phyloP scores from a whole-genome alignment of 441 rosid species.

The Kokia cookei region DNA sequence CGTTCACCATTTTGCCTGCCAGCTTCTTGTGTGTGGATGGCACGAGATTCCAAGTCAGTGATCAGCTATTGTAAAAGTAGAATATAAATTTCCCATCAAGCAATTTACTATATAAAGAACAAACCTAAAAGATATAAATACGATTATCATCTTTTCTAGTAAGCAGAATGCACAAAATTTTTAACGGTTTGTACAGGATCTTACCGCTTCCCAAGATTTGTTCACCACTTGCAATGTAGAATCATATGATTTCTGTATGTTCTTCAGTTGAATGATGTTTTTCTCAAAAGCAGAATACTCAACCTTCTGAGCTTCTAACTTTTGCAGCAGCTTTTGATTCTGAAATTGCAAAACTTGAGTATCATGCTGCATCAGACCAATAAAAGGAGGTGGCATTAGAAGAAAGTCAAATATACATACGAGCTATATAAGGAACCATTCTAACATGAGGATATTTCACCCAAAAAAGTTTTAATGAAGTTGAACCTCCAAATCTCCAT shows the following conservation, averaged over 20 bases:
- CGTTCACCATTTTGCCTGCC: conserved; percentile 29
- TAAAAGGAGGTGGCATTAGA: conserved; percentile 2
- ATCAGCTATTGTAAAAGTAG: conserved; percentile 51
- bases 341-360: conserved; percentile 78
- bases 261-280: conserved; percentile 47
- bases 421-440: background rate
- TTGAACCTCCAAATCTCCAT: background rate
- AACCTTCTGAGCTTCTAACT: conserved; percentile 78
- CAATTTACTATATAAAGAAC: background rate
- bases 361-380: conserved; percentile 54
- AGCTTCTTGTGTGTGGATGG: conserved; percentile 41
- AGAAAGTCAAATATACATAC: background rate
- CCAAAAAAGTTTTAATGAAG: background rate
- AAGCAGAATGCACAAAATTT: conserved; percentile 3
- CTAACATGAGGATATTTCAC: background rate
- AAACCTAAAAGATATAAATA: conserved; percentile 6
- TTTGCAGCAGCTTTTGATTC: conserved; percentile 83
- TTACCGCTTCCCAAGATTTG: conserved; percentile 78
- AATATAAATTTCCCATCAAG: conserved; percentile 26
- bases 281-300: conserved; percentile 65
- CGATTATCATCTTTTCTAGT: background rate
- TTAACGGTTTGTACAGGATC: background rate
- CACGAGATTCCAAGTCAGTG: conserved; percentile 57
- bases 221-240: conserved; percentile 55
- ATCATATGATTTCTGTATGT: conserved; percentile 54